A percentile compares a stretch with the other conserved stretches of the same genome.
These are phyloP conservation scores for Beauveria pseudobassiana DNA, from an alignment of 2,329 filamentous ascomycete species.

Conservation along the genomic window DNA sequence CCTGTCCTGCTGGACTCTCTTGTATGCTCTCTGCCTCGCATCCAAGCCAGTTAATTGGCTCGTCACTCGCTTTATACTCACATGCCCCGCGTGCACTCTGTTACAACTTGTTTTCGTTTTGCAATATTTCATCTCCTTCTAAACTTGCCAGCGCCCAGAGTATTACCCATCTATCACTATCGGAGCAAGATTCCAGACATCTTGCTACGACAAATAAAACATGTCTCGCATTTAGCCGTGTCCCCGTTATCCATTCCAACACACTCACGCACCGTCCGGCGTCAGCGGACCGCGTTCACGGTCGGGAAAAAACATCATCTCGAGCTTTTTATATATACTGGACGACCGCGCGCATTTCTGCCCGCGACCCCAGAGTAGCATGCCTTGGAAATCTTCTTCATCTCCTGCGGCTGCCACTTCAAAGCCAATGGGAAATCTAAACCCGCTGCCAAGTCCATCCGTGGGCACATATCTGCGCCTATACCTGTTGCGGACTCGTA, in stretches of 20 bases:
- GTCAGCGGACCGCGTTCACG: not conserved
- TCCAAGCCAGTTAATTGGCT: constrained; percentile 7
- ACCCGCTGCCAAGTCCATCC: constrained; percentile 35
- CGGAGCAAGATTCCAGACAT: constrained; percentile 2
- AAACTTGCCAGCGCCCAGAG: not conserved
- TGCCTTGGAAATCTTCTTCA: constrained; percentile 6
- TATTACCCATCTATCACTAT: not conserved
- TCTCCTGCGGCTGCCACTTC: not conserved
- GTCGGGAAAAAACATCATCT: not conserved
- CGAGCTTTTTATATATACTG: not conserved
- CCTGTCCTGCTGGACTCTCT: not conserved
- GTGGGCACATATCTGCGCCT: constrained; percentile 54
- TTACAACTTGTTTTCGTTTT: not conserved
- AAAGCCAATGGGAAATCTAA: constrained; percentile 1
- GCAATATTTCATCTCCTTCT: not conserved
- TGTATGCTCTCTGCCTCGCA: not conserved
- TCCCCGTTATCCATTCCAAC: constrained; percentile 3
- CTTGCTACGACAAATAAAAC: constrained; percentile 2
- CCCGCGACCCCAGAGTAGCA: not conserved
- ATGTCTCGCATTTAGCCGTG: constrained; percentile 5
- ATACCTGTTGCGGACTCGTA: constrained; percentile 44
- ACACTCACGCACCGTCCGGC: not conserved
- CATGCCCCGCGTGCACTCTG: not conserved
- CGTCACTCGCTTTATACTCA: not conserved
- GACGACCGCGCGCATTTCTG: not conserved